These are phyloP conservation scores for Diplosphaera chodatii DNA, from an alignment of 139 green algal species.

Conservation along the genomic window DNA sequence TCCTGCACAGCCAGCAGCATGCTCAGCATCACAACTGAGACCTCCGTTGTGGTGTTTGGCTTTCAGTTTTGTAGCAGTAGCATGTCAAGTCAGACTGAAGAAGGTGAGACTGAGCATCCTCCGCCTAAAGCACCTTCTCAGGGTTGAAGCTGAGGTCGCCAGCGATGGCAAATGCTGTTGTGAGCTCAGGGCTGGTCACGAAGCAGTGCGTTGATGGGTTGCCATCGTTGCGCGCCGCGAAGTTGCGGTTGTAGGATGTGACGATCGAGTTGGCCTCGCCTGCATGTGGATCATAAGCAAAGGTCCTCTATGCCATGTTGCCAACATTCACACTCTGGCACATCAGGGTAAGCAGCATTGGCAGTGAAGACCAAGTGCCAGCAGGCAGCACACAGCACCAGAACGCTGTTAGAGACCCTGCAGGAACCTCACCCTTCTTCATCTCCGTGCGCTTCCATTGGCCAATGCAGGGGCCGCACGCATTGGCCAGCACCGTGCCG, in stretches of 20 bases:
- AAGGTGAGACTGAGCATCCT: constrained; percentile 57
- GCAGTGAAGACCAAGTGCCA: background rate
- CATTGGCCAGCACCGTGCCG: constrained; percentile 91
- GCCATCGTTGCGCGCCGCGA: constrained; percentile 88
- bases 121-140: constrained; percentile 48
- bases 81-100: too few relatives aligned
- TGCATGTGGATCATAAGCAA: too few relatives aligned
- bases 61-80: too few relatives aligned
- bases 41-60: too few relatives aligned
- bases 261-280: constrained; percentile 89
- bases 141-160: constrained; percentile 94
- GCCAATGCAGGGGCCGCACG: constrained; percentile 91
- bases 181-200: constrained; percentile 86
- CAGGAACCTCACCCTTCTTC: constrained; percentile 62
- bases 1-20: constrained; percentile 24
- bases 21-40: too few relatives aligned
- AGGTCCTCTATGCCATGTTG: too few relatives aligned
- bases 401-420: too few relatives aligned
- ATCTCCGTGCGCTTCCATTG: constrained; percentile 95
- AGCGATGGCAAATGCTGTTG: constrained; percentile 80
- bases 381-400: background rate
- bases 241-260: constrained; percentile 94
- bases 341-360: too few relatives aligned
- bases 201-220: constrained; percentile 91
- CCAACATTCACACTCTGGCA: too few relatives aligned